Evolutionary conservation across 2,329 filamentous ascomycete species (phyloP), one percentile per base, ranked within the genome.

Genomic region (Ambrosiella xylebori): DNA sequence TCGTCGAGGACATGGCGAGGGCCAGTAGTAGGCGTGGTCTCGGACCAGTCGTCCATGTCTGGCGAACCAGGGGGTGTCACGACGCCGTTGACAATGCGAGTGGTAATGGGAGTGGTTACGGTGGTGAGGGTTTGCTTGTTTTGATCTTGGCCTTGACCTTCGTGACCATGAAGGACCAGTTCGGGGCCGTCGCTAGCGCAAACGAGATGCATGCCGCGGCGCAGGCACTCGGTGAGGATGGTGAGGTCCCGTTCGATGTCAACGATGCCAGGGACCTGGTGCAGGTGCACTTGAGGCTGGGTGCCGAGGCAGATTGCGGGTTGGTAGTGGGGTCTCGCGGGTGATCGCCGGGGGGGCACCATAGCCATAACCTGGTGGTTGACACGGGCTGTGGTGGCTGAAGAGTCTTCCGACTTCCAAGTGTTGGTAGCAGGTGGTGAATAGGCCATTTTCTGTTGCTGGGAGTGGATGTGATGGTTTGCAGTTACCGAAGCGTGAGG

Each of bases 201-300:
- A 8, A 58, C 51, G 36, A 50, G 57, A 3, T 50, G 57, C 57
- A 58, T 58, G 13, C 57, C 57, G 4, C 57, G 38, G 19, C 57
- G 49, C 7, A 58, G 50, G 27, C 57, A 58, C n/a, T 58, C 57
- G 12, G 49, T 54, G 7, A 58, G 47, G 15, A 58, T 45, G 9
- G 47, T 15, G 41, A 59, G 36, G 27, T 59, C 57, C 7, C 57
- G 52, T 45, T 59, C 57, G 39, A 59, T 59, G n/a, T 59, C 57
- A 39, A 56, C 57, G 12, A 49, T 47, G 1, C 38, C 15, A 7
- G 51, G 51, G 7, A 53, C 51, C 36, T 53, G 27, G 11, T 53
- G 27, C 11, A 36, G 51, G 13, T 13, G 11, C 35, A 53, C 7
- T 17, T 53, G 51, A 7, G 51, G 51, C 37, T 53, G 51, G 7